Evolutionary conservation across 306 rosid species (phyloP), one percentile per base, ranked within the genome.

Genomic region (Cucurbita ficifolia): DNA sequence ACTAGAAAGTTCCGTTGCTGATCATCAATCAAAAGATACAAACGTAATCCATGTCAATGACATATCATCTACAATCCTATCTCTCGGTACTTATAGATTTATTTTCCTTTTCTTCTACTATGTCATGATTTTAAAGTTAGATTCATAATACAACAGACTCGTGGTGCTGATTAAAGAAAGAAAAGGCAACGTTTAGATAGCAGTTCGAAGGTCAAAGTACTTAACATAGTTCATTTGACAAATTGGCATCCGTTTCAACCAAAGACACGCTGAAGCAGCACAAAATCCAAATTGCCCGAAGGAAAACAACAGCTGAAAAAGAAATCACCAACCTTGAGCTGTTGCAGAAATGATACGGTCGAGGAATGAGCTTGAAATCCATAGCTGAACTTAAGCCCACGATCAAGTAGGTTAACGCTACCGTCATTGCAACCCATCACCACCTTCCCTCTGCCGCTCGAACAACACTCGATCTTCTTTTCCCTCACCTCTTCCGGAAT

Each of bases 391-490:
- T 91, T 88, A 58, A 94, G 84, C 56, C 97, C 96, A 4, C 97
- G 93, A 83, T 94, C 99, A 65, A 94, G 89, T 61, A 94, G 82
- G 87, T 84, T 81, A 63, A 94, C 87, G 68, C 71, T 43, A 19
- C 99, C 99, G 61, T 87, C 92, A 39, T 91, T 81, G 80, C 88
- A 89, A 16, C 99, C 99, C 78, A 91, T 82, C 63, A 91, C 96
- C 22, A 91, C 87, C 82, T 85, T 94, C 10, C 99, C 99, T 73
- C 99, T 88, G 16, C 99, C 99, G 77, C 99, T 89, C 10, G 99
- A 89, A 53, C 96, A 94, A 64, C 98, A 90, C 76, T 82, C 76
- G 79, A 94, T 91, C 79, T 67, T 89, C 81, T 62, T 85, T 57
- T 81, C 94, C 14, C 72, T 76, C 4, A 82, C 61, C n/a, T 85